Evolutionary conservation across 1,284 basidiomycete species (phyloP).

Genomic region (Chiua sp.): DNA sequence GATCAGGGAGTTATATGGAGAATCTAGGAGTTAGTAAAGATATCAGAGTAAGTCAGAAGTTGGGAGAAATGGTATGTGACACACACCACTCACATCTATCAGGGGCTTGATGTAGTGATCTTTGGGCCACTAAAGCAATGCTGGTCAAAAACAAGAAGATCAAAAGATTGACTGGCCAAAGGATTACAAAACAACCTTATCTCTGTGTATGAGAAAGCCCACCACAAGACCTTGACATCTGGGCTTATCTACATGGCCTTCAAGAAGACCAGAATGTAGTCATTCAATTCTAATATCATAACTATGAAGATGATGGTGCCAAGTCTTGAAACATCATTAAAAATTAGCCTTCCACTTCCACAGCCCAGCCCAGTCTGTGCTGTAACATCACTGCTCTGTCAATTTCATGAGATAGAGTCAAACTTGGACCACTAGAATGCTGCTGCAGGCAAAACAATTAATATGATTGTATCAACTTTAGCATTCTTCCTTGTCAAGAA

Average conservation of each 20-base stretch:
- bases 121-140: not conserved
- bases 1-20: too few relatives aligned
- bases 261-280: constrained; percentile 1
- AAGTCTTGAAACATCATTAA: not conserved
- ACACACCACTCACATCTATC: constrained; percentile 6
- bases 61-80: too few relatives aligned
- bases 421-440: too few relatives aligned
- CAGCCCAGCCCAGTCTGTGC: not conserved
- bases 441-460: not conserved
- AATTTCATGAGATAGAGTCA: too few relatives aligned
- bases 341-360: not conserved
- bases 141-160: not conserved
- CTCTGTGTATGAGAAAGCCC: not conserved
- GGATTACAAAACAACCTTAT: constrained; percentile 4
- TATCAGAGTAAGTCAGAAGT: too few relatives aligned
- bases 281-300: constrained; percentile 2
- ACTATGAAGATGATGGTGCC: constrained; percentile 5
- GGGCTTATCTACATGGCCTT: not conserved
- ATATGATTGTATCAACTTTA: not conserved
- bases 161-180: not conserved
- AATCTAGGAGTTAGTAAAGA: too few relatives aligned
- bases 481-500: not conserved
- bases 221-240: not conserved
- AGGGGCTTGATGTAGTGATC: constrained; percentile 7
- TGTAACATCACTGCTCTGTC: too few relatives aligned